Conservation (phyloP, 2,329 filamentous ascomycete species). For the Pseudogymnoascus sp. region DNA sequence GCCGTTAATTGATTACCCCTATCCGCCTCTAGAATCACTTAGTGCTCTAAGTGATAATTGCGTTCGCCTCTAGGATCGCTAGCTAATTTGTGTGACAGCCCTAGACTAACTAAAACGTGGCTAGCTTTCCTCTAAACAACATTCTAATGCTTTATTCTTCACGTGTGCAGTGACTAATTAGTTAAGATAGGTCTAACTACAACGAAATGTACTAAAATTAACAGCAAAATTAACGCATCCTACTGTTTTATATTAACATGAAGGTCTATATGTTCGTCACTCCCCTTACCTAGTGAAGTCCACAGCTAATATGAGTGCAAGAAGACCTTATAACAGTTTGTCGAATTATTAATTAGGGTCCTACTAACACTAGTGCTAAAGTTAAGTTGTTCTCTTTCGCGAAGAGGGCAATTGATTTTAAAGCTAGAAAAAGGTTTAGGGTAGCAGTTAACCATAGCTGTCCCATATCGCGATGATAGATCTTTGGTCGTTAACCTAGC, state of each 20-base stretch:
- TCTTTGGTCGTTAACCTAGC: neutral
- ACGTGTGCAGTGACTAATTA: no score
- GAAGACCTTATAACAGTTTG: neutral
- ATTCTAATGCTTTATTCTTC: no score
- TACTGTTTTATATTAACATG: neutral
- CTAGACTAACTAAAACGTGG: no score
- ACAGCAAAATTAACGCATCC: neutral
- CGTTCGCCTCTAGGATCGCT: no score
- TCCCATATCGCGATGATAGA: neutral
- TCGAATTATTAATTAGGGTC: neutral
- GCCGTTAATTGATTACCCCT: neutral
- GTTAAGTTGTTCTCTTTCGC: neutral
- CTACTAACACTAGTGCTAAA: neutral
- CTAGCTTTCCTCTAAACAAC: no score
- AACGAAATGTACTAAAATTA: neutral
- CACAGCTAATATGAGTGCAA: neutral
- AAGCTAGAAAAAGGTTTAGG: neutral
- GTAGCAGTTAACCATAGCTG: accelerated
- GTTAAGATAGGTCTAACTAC: neutral
- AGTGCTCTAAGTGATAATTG: no score
- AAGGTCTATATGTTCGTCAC: neutral
- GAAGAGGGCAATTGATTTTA: neutral
- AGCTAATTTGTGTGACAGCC: no score
- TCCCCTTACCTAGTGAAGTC: neutral
- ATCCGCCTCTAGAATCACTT: neutral